Percentiles rank a stretch among this genome's conserved stretches.
Evolutionary conservation across 1,284 basidiomycete species (phyloP).

Genomic region (Microbotryum saponariae): DNA sequence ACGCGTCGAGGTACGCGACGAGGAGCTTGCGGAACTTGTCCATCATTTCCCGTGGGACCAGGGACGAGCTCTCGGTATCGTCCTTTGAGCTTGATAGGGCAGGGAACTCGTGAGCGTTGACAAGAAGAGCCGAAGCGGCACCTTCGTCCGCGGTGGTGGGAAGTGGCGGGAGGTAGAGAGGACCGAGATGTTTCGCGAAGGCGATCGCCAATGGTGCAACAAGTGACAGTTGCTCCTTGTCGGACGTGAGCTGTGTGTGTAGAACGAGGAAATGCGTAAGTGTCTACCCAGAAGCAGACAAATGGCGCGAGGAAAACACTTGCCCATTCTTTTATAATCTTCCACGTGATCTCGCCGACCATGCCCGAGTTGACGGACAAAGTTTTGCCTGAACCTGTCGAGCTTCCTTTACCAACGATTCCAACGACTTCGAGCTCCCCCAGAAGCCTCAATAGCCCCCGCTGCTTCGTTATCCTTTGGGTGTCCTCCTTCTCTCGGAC

Average conservation of each 20-base stretch:
- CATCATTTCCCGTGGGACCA: slow-evolving; percentile 73
- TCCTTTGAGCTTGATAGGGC: slow-evolving; percentile 37
- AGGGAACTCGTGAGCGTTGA: slow-evolving; percentile 50
- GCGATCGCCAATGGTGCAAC: slow-evolving; percentile 34
- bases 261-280: not conserved
- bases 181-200: slow-evolving; percentile 69
- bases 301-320: slow-evolving; percentile 33
- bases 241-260: slow-evolving; percentile 33
- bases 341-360: slow-evolving; percentile 33
- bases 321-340: slow-evolving; percentile 54
- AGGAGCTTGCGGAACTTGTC: slow-evolving; percentile 88
- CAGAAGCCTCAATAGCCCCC: slow-evolving; percentile 74
- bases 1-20: slow-evolving; percentile 83
- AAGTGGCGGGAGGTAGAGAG: slow-evolving; percentile 68
- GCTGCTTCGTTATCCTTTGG: slow-evolving; percentile 67
- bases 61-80: slow-evolving; percentile 37
- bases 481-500: slow-evolving; percentile 91
- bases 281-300: not conserved
- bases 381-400: not conserved
- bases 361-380: slow-evolving; percentile 1
- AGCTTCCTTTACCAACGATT: slow-evolving; percentile 41
- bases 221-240: slow-evolving; percentile 34
- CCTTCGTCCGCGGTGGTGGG: slow-evolving; percentile 73
- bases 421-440: slow-evolving; percentile 85
- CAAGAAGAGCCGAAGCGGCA: slow-evolving; percentile 55